A percentile compares a stretch with the other conserved stretches of the same genome.
Conservation (phyloP, 2,329 filamentous ascomycete genomes). For the Fusarium sp. region DNA sequence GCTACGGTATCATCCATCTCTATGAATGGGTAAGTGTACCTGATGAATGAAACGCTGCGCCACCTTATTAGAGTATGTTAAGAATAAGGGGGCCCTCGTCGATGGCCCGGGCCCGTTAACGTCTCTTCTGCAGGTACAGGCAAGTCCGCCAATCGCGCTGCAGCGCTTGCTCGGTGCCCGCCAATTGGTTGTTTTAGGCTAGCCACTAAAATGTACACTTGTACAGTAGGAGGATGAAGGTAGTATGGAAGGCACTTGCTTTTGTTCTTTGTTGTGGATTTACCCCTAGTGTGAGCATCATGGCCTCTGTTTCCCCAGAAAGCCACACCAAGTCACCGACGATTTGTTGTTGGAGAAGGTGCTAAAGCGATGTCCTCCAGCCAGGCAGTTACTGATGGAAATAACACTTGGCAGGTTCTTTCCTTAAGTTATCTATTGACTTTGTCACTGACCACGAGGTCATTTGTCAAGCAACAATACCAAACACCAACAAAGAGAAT, state of each 20-base stretch:
- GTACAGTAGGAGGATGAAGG: no score
- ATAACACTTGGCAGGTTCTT: not conserved
- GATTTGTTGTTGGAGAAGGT: not conserved
- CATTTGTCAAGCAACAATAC: not conserved
- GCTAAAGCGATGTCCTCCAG: not conserved
- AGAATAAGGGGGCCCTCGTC: constrained; percentile 19
- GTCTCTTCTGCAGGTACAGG: constrained; percentile 42
- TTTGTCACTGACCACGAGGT: not conserved
- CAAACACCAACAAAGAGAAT: not conserved
- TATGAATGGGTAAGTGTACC: constrained; percentile 31
- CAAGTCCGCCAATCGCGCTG: constrained; percentile 32
- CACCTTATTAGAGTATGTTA: constrained; percentile 41
- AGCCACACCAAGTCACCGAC: constrained; percentile 21
- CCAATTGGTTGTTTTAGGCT: constrained; percentile 1
- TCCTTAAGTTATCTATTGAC: no score
- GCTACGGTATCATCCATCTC: constrained; percentile 33
- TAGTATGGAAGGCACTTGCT: constrained; percentile 1
- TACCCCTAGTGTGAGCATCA: not conserved
- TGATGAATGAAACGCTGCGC: constrained; percentile 43
- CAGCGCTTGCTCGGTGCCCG: constrained; percentile 24
- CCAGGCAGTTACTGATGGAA: not conserved
- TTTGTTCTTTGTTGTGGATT: constrained; percentile 11
- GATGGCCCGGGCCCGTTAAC: constrained; percentile 10
- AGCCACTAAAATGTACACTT: constrained; percentile 22
- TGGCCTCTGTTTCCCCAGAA: constrained; percentile 18